A percentile compares a stretch with the other conserved stretches of the same genome.
These are phyloP conservation scores for Didymosphaeria variabile DNA, from an alignment of 2,329 filamentous ascomycete genomes.

Conservation along the genomic window DNA sequence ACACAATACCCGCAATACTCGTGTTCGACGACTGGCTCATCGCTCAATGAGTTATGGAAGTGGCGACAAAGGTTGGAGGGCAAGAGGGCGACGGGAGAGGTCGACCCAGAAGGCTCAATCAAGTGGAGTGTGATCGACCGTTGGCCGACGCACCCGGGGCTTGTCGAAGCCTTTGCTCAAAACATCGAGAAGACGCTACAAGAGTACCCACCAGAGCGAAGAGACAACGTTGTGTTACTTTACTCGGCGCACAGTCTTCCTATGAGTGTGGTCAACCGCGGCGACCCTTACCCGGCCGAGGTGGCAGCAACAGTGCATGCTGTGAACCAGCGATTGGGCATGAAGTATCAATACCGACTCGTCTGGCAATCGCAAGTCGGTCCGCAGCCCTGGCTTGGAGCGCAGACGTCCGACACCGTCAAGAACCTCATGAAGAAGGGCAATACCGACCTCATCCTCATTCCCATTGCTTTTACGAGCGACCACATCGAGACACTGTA, in stretches of 20 bases:
- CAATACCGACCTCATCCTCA: slow-evolving; percentile 87
- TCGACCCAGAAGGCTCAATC: slow-evolving; percentile 73
- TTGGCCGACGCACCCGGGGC: slow-evolving; percentile 90
- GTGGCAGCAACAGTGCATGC: slow-evolving; percentile 95
- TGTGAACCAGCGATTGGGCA: slow-evolving; percentile 90
- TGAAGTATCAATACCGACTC: slow-evolving; percentile 89
- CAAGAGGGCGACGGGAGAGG: slow-evolving; percentile 65
- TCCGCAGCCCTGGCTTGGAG: slow-evolving; percentile 92
- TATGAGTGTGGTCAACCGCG: slow-evolving; percentile 97
- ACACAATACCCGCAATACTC: slow-evolving; percentile 99
- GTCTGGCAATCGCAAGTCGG: slow-evolving; percentile 99
- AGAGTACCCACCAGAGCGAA: slow-evolving; percentile 82
- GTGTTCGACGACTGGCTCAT: slow-evolving; percentile 96
- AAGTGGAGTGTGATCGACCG: slow-evolving; percentile 98
- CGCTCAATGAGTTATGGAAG: slow-evolving; percentile 97
- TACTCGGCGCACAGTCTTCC: slow-evolving; percentile 97
- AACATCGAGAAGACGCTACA: slow-evolving; percentile 88
- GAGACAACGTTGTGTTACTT: slow-evolving; percentile 82
- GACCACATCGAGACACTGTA: slow-evolving; percentile 98
- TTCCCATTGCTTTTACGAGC: slow-evolving; percentile 98
- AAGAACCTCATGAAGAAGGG: slow-evolving; percentile 89
- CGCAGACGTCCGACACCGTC: slow-evolving; percentile 89
- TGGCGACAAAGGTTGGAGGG: slow-evolving; percentile 90
- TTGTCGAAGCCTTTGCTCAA: slow-evolving; percentile 90
- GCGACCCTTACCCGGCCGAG: slow-evolving; percentile 94